Conservation (phyloP, 495 filamentous ascomycete species). For the Evernia prunastri region DNA sequence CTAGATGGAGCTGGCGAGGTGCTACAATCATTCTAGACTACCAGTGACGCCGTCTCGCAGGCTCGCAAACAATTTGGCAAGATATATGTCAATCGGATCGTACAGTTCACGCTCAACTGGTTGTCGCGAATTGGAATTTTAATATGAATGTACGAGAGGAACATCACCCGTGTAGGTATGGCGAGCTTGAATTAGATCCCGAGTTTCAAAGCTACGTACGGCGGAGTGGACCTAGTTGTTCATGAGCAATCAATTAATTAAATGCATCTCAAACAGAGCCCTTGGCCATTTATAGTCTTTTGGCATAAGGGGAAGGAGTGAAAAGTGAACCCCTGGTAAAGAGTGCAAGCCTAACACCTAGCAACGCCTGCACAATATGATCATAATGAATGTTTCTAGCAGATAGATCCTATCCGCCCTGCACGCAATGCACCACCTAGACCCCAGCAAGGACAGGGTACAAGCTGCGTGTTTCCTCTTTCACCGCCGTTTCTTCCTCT, state of each 20-base stretch:
- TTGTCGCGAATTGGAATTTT: too few relatives aligned
- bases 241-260: not conserved
- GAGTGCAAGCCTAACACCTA: not conserved
- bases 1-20: too few relatives aligned
- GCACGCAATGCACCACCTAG: not conserved
- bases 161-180: too few relatives aligned
- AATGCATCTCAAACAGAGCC: not conserved
- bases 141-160: too few relatives aligned
- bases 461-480: conserved; percentile 17
- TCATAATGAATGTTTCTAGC: not conserved
- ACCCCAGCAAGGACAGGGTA: conserved; percentile 16
- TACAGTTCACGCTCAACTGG: too few relatives aligned
- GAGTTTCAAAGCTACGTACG: too few relatives aligned
- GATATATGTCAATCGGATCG: too few relatives aligned
- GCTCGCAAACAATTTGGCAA: too few relatives aligned
- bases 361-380: not conserved
- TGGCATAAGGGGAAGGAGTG: not conserved
- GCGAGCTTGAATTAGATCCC: too few relatives aligned
- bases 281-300: not conserved
- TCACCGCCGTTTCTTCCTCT: not conserved
- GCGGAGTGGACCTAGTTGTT: not conserved
- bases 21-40: too few relatives aligned
- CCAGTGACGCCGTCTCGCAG: too few relatives aligned
- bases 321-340: not conserved
- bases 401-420: not conserved